Base-by-base conservation (phyloP, 345 rosid genomes). In the Rhodomyrtus tomentosa region DNA sequence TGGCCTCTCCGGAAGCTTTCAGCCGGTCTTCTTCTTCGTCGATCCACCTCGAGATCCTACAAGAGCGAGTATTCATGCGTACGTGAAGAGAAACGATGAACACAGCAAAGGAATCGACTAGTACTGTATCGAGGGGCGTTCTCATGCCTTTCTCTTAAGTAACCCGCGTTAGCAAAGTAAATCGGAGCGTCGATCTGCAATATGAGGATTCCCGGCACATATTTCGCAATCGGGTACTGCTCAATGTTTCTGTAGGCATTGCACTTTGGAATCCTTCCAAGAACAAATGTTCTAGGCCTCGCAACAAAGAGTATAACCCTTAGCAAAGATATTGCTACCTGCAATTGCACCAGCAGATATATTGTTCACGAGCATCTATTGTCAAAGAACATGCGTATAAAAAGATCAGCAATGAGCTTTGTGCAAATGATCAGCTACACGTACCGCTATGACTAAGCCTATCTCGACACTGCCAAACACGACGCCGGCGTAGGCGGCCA, bases 151-250 rank as follows among this genome's bases (percentile, higher is more conserved):
- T 96, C 98, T 90, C 99, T 92, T 56, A 96, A 84, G 90, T 96
- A 96, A 86, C 94, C 80, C 13, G 99, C 81, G 87, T 95, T 96
- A 40, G 98, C 96, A 40, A 95, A 96, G 92, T 93, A 96, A 85
- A 95, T 93, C 40, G 99, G 98, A 55, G 98, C 98, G 84, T 92
- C 93, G 36, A 96, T 93, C 86, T 91, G 92, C 49, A 96, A 93
- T 53, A 94, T 89, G 80, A 96, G 92, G 80, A 95, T 55, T 24
- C 94, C 94, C 13, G 98, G 92, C 50, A 88, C 91, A 73, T 79
- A 88, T 40, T 29, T 90, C 15, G 98, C 91, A 83, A 86, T 88
- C 21, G 92, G 90, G 85, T 96, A 96, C 45, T 96, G 99, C 55
- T 95, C 97, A 79, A 89, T 89, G 84, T 89, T 95, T 87, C 98